Conservation (phyloP, 306 rosid genomes). For the Hylodesmum podocarpum region DNA sequence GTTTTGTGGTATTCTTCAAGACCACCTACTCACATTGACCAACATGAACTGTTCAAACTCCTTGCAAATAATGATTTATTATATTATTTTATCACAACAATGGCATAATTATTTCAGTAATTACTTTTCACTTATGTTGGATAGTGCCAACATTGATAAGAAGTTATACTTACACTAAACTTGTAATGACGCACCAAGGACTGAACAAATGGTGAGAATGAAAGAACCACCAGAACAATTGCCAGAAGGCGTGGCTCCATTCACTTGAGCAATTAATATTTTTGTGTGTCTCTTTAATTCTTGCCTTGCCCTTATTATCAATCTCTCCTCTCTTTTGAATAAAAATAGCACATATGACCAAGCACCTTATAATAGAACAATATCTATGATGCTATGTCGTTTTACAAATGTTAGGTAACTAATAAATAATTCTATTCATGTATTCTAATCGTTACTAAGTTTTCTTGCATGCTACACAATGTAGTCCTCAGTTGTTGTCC, state of each 20-base stretch:
- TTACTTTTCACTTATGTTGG: background rate
- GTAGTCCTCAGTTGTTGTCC: conserved; percentile 18
- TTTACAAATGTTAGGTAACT: conserved; percentile 53
- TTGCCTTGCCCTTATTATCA: conserved; percentile 15
- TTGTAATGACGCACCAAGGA: conserved; percentile 64
- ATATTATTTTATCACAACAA: conserved; percentile 2
- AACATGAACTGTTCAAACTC: conserved; percentile 11
- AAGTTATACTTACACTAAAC: conserved; percentile 54
- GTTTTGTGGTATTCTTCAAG: conserved; percentile 52
- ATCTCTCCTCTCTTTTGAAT: conserved; percentile 14
- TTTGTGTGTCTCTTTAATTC: conserved; percentile 22
- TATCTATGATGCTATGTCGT: conserved; percentile 52
- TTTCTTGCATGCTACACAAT: conserved; percentile 71
- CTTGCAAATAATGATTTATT: background rate
- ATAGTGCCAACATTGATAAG: conserved; percentile 3
- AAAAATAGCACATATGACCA: conserved; percentile 25
- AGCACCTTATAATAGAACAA: conserved; percentile 25
- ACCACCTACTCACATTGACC: conserved; percentile 56
- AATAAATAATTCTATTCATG: conserved; percentile 39
- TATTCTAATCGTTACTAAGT: conserved; percentile 8
- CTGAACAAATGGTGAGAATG: conserved; percentile 39
- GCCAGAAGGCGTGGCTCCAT: conserved; percentile 44
- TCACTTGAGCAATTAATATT: conserved; percentile 4
- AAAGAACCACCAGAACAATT: conserved; percentile 44
- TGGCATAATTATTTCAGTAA: background rate